Evolutionary conservation across 2,329 filamentous ascomycete species (phyloP).

Genomic region (Aspergillus ruber): DNA sequence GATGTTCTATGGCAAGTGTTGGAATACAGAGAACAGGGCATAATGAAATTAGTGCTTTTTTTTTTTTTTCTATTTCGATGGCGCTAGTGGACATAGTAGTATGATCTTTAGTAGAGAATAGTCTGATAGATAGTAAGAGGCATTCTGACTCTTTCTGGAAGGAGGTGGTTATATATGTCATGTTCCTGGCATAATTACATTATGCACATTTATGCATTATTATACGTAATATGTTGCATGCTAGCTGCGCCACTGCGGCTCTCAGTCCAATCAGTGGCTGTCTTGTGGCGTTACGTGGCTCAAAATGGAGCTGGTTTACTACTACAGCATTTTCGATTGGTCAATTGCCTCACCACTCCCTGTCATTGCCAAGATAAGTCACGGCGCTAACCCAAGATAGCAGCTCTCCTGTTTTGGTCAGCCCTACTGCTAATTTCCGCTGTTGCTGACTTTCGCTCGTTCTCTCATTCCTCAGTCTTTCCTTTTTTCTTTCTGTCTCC

Average conservation of each 20-base stretch:
- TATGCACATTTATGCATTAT: background rate
- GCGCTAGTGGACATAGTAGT: too few species aligned
- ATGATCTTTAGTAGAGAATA: too few species aligned
- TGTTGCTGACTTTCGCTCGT: background rate
- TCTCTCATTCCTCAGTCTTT: background rate
- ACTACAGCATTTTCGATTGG: background rate
- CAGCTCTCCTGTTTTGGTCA: background rate
- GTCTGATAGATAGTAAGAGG: too few species aligned
- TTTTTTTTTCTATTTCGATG: too few species aligned
- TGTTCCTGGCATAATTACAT: background rate
- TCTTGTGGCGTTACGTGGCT: background rate
- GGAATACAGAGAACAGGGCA: background rate
- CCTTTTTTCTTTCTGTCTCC: background rate
- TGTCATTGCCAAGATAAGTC: background rate
- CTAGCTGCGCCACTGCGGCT: background rate
- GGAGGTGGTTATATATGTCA: background rate
- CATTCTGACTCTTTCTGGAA: background rate
- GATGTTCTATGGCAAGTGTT: background rate
- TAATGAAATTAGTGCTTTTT: too few species aligned
- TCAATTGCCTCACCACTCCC: background rate
- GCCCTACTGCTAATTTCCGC: background rate
- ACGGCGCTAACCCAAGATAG: too few species aligned
- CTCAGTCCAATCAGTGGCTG: background rate
- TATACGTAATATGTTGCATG: background rate
- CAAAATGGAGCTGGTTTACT: background rate